phyloP scores from a whole-genome alignment of 495 filamentous ascomycete species.

The Parathielavia appendiculata region DNA sequence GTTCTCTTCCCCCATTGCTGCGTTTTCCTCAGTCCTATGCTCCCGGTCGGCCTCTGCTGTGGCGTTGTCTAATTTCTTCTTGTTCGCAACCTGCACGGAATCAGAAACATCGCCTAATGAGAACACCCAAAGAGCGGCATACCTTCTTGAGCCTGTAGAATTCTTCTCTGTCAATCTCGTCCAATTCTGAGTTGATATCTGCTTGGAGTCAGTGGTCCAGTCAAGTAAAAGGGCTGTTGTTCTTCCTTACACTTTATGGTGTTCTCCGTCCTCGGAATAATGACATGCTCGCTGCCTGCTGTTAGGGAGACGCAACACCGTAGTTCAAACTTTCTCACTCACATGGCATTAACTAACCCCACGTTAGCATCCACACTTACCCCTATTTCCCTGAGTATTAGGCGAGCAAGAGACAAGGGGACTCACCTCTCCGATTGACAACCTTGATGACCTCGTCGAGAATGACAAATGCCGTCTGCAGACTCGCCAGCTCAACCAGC shows the following conservation, averaged over 20 bases:
- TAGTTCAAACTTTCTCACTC: constrained; percentile 33
- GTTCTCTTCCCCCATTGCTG: constrained; percentile 37
- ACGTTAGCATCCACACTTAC: constrained; percentile 32
- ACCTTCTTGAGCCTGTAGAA: constrained; percentile 95
- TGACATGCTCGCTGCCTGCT: constrained; percentile 72
- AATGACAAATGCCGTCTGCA: constrained; percentile 97
- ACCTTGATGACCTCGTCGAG: constrained; percentile 99
- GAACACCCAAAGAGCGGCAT: not conserved
- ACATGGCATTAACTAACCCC: constrained; percentile 84
- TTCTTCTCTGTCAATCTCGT: constrained; percentile 96
- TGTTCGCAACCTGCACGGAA: constrained; percentile 61
- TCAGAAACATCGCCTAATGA: not conserved
- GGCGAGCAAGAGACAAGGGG: not conserved
- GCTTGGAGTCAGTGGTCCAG: constrained; percentile 1
- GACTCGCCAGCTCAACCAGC: constrained; percentile 88
- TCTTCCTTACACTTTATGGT: constrained; percentile 82
- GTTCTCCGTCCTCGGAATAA: constrained; percentile 96
- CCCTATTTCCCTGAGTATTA: not conserved
- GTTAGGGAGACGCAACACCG: not conserved
- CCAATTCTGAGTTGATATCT: constrained; percentile 98
- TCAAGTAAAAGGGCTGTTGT: not conserved
- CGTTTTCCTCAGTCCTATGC: constrained; percentile 47
- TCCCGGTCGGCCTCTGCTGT: constrained; percentile 69
- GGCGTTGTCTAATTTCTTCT: constrained; percentile 82
- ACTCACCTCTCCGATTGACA: constrained; percentile 84